Base-by-base conservation (phyloP, 176 grass and related monocot species). In the Aechmea fasciata region DNA sequence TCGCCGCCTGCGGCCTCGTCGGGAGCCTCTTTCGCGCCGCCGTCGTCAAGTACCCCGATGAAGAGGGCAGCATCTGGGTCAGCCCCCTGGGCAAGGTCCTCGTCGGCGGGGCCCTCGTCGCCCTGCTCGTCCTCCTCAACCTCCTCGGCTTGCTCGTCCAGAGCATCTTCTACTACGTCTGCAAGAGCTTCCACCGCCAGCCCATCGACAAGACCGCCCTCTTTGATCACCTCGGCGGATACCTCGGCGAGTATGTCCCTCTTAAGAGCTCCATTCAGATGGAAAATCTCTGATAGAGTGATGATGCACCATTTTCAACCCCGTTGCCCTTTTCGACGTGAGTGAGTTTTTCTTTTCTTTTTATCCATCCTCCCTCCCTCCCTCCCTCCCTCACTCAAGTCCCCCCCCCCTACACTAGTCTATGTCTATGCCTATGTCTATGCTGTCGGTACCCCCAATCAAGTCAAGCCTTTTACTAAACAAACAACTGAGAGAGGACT, bases 121-220 rank as follows among this genome's bases (percentile, higher is more conserved):
- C 75, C n/a, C 74, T 90, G 5, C 94, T 97, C 9, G 94, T 92
- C 25, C 71, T 84, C 5, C 81, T 87, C 50, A 92, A 92, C 64
- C 48, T 97, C 10, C 33, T 97, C n/a, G 94, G 89, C 0, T 53
- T 97, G 57, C 89, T 97, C 10, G 82, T 81, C 63, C 89, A 97
- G 73, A 97, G 94, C 69, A 83, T 97, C 13, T 92, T 97, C 87
- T 97, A 97, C 79, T 92, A 97, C 20, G 86, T 88, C 18, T 97
- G 94, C 80, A 97, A 97, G 84, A 85, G 89, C 71, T 97, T 75
- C 83, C 94, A 97, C 78, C 85, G 92, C 79, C 94, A 97, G 86
- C 62, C 90, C 78, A 97, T 97, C 8, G 89, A 97, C 77, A 85
- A 91, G 82, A 85, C 41, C 19, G 86, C 82, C 3, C 67, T 97